phyloP scores from a whole-genome alignment of 176 grass and related monocot genomes.

The Puccinellia tenuiflora region DNA sequence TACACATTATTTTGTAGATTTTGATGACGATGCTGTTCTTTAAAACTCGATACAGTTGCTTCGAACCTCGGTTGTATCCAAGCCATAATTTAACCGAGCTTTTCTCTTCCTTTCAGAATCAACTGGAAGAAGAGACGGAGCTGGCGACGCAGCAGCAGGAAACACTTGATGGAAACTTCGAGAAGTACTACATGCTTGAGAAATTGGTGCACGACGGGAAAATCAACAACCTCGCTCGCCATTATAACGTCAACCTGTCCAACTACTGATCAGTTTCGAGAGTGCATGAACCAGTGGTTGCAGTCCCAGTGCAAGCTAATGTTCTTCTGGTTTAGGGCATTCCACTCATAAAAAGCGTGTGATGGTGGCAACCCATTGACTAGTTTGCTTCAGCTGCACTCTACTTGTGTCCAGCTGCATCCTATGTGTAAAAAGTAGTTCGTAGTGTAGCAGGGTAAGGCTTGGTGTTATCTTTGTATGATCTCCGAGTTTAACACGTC shows the following conservation, averaged over 20 bases:
- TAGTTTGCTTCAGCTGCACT: not conserved
- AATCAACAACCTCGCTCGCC: conserved; percentile 26
- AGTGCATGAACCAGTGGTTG: not conserved
- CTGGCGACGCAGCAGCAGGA: conserved; percentile 47
- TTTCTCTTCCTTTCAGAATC: conserved; percentile 21
- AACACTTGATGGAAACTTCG: conserved; percentile 32
- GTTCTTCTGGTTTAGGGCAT: not conserved
- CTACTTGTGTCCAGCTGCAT: not conserved
- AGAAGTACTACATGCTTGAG: conserved; percentile 51
- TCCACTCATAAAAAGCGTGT: not conserved
- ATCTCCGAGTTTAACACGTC: not conserved
- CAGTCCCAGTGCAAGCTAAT: not conserved
- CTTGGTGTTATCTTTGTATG: not conserved
- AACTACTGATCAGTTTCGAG: conserved; percentile 23
- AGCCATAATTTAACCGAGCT: not conserved
- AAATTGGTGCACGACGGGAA: conserved; percentile 18
- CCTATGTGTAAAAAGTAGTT: not conserved
- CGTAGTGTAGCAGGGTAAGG: not conserved
- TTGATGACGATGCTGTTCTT: not conserved
- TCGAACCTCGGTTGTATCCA: not conserved
- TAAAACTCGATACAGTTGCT: not conserved
- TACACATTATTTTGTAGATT: not conserved
- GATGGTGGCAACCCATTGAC: not conserved
- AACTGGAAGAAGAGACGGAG: conserved; percentile 49
- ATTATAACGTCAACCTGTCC: conserved; percentile 35